Evolutionary conservation across 2,329 filamentous ascomycete genomes (phyloP).

Genomic region (Teratosphaeria zuluensis): DNA sequence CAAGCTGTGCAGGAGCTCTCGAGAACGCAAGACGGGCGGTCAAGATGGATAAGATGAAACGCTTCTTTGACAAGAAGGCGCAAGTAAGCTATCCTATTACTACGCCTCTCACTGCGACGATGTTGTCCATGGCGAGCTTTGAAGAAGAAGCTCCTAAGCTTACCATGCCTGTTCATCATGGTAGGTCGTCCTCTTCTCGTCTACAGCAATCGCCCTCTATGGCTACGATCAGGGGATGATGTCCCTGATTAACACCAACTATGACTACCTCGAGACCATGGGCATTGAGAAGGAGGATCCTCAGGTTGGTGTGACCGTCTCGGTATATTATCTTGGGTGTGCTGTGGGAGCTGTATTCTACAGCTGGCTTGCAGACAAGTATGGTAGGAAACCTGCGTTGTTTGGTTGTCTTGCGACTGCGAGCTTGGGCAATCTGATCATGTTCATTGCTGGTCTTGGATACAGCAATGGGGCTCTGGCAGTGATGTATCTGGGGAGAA

Average conservation of each 20-base stretch:
- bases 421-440: slow-evolving; percentile 48
- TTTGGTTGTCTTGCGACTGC: slow-evolving; percentile 46
- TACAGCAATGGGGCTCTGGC: slow-evolving; percentile 32
- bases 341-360: slow-evolving; percentile 48
- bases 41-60: slow-evolving; percentile 14
- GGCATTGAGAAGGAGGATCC: slow-evolving; percentile 41
- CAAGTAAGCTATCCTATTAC: slow-evolving; percentile 15
- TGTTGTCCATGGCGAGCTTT: neutral
- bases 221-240: slow-evolving; percentile 41
- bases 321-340: slow-evolving; percentile 55
- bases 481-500: slow-evolving; percentile 41
- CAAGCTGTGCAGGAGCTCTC: neutral
- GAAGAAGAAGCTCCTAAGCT: neutral
- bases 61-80: slow-evolving; percentile 20
- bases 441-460: slow-evolving; percentile 49
- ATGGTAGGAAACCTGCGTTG: slow-evolving; percentile 47
- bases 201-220: slow-evolving; percentile 46
- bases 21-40: neutral
- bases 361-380: slow-evolving; percentile 44
- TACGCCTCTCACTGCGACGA: neutral
- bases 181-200: slow-evolving; percentile 44
- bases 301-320: slow-evolving; percentile 50
- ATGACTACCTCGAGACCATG: slow-evolving; percentile 49
- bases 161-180: neutral
- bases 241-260: slow-evolving; percentile 46